Evolutionary conservation across 2,329 filamentous ascomycete genomes (phyloP).

Genomic region (Exophiala aquamarina): DNA sequence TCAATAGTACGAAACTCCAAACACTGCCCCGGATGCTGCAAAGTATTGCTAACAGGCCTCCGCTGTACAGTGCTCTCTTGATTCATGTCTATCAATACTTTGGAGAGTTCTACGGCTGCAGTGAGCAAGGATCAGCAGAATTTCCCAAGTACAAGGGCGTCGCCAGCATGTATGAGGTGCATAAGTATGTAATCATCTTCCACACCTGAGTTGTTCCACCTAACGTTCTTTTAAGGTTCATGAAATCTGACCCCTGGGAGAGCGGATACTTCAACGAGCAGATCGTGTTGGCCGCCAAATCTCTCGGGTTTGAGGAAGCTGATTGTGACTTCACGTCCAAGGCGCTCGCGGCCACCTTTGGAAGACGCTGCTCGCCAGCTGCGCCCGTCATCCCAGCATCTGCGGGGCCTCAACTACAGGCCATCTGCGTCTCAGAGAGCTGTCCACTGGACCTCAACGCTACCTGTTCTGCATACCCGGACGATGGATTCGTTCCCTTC

Average conservation of each 20-base stretch:
- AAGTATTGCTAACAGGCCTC: too few species aligned
- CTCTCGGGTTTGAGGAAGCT: constrained; percentile 57
- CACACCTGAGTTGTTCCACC: not conserved
- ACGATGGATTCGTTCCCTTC: constrained; percentile 6
- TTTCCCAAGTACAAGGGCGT: constrained; percentile 49
- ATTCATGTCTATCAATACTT: constrained; percentile 65
- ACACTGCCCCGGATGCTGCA: too few species aligned
- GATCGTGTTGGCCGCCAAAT: constrained; percentile 56
- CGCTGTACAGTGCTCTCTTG: constrained; percentile 48
- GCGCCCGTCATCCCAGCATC: constrained; percentile 29
- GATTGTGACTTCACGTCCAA: constrained; percentile 53
- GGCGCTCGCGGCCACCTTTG: constrained; percentile 53
- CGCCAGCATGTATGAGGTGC: constrained; percentile 30
- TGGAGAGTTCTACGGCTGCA: constrained; percentile 58
- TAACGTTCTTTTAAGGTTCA: constrained; percentile 43
- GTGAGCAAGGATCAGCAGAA: constrained; percentile 41
- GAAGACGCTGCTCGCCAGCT: constrained; percentile 51
- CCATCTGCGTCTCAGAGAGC: constrained; percentile 15
- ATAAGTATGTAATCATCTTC: constrained; percentile 27
- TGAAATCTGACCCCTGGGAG: constrained; percentile 54
- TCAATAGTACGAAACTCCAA: constrained; percentile 47
- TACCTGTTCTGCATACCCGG: constrained; percentile 19
- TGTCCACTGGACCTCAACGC: constrained; percentile 13
- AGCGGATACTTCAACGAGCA: constrained; percentile 56
- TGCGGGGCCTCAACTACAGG: constrained; percentile 18